Percentiles rank a stretch among this genome's conserved stretches.
Conservation (phyloP, 805 yeast genomes). For the Clavispora asparagi region DNA sequence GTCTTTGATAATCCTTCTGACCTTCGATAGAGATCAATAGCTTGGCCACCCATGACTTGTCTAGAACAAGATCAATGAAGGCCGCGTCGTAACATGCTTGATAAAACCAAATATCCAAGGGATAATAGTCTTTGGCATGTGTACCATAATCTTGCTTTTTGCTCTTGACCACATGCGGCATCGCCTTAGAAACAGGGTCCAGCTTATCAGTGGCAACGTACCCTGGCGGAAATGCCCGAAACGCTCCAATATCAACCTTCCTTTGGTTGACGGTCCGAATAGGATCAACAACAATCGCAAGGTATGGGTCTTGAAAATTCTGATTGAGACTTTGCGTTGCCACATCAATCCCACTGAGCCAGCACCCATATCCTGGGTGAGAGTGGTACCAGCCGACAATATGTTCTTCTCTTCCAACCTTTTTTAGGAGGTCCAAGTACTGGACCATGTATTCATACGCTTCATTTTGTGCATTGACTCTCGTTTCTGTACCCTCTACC, state of each 20-base stretch:
- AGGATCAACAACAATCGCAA: slow-evolving; percentile 88
- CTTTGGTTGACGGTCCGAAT: slow-evolving; percentile 57
- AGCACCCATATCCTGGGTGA: slow-evolving; percentile 96
- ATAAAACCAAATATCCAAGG: slow-evolving; percentile 58
- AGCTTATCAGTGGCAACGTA: slow-evolving; percentile 6
- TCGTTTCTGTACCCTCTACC: slow-evolving; percentile 91
- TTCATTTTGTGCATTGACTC: slow-evolving; percentile 92
- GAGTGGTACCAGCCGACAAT: slow-evolving; percentile 97
- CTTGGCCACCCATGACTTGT: slow-evolving; percentile 20
- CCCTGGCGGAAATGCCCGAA: slow-evolving; percentile 59
- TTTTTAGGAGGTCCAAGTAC: slow-evolving; percentile 55
- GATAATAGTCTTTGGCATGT: slow-evolving; percentile 65
- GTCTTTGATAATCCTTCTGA: not conserved
- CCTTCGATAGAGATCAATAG: slow-evolving; percentile 2
- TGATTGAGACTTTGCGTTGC: slow-evolving; percentile 84
- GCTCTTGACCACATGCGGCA: slow-evolving; percentile 1
- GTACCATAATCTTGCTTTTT: slow-evolving; percentile 63
- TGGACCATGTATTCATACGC: slow-evolving; percentile 94
- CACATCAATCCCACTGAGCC: slow-evolving; percentile 92
- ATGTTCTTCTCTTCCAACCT: slow-evolving; percentile 46
- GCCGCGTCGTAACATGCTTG: slow-evolving; percentile 45
- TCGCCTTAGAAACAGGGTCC: not conserved
- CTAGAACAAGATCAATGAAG: slow-evolving; percentile 22
- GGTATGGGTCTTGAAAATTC: slow-evolving; percentile 83
- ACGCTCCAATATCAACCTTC: slow-evolving; percentile 81